Base-by-base conservation (phyloP, 2,329 filamentous ascomycete genomes). In the Apiospora saccharicola region DNA sequence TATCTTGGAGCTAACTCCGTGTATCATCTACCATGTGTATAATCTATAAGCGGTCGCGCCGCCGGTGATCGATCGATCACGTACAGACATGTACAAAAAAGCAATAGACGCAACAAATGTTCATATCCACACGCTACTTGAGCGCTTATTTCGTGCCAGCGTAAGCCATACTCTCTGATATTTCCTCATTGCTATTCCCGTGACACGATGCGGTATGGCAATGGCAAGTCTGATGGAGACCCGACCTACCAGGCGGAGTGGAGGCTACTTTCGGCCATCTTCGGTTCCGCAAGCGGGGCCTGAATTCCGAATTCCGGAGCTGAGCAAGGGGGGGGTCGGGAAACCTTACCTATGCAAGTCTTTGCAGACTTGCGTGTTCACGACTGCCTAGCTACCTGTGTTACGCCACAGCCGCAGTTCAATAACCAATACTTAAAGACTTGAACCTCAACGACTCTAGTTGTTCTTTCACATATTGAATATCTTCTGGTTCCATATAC, bases 31-130 rank as follows among this genome's bases (percentile, higher is more conserved):
- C 34, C 22, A 41, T 41, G 34, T 64, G 57, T 64, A 64, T 64
- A 41, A 64, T 19, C 57, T 41, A 64, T 41, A 19, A 41, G 22
- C 57, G 57, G n/a, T 64, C 19, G 57, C 10, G 57, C 57, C 41
- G 22, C 34, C 30, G 22, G 19, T 19, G 34, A n/a, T 64, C 57
- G 57, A 41, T 64, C 34, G 57, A 41, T 64, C 34, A 34, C 41
- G 19, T 64, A 41, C 57, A 64, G 57, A 41, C 26, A 26, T 69
- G 44, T 69, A 69, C 67, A 49, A 69, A 49, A 69, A 49, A 69
- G 67, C 44, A 68, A 69, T 69, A 69, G 44, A 69, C 47, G 16
- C 26, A 69, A 69, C 26, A n/a, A 49, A 44, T 64, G 34, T 13
- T n/a, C 57, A 24, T 24, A 41, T 7, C 67, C 26, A 68, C 41